Evolutionary conservation across 2,329 filamentous ascomycete species (phyloP).

Genomic region (Trichoderma sp.): DNA sequence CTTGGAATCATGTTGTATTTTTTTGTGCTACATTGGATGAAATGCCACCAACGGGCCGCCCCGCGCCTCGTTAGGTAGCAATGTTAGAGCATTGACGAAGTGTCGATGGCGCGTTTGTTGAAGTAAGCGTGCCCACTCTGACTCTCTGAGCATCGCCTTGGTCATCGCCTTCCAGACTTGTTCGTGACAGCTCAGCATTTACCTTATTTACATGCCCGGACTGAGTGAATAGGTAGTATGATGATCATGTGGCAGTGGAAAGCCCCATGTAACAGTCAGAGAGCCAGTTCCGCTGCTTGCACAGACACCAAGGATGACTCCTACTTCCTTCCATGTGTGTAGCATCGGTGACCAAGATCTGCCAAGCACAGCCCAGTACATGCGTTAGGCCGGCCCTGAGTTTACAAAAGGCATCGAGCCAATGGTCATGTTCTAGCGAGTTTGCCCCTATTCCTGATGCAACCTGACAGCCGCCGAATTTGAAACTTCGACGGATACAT

Average conservation of each 20-base stretch:
- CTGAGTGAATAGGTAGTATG: neutral
- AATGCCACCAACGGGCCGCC: conserved; percentile 1
- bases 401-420: neutral
- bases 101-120: neutral
- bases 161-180: neutral
- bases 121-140: neutral
- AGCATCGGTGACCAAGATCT: neutral
- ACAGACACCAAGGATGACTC: neutral
- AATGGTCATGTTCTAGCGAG: too few species aligned
- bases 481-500: neutral
- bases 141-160: neutral
- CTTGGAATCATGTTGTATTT: neutral
- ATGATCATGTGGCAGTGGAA: neutral
- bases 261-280: neutral
- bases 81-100: neutral
- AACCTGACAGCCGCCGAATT: neutral
- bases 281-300: neutral
- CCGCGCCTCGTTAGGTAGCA: neutral
- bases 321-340: neutral
- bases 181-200: neutral
- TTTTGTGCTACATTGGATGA: neutral
- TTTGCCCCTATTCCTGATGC: neutral
- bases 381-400: neutral
- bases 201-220: neutral
- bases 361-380: neutral